Conservation (phyloP, 768 basidiomycete species). For the Leccinellum albellum region DNA sequence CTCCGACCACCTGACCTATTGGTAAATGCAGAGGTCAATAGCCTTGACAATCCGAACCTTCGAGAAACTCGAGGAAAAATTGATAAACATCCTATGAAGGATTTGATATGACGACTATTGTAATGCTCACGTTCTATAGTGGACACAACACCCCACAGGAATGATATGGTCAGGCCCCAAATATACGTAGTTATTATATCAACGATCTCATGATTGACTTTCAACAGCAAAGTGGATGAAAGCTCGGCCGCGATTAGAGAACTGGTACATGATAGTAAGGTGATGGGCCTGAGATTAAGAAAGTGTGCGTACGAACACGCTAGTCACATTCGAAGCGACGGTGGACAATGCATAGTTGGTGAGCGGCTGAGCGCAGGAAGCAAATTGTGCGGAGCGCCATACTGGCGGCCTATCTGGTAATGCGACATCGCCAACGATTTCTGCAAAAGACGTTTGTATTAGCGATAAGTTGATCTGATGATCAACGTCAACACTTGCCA, state of each 20-base stretch:
- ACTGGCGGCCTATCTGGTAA: slow-evolving; percentile 22
- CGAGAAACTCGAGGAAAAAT: slow-evolving; percentile 49
- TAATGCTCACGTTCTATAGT: slow-evolving; percentile 52
- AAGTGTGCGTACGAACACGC: slow-evolving; percentile 16
- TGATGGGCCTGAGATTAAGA: background rate
- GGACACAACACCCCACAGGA: slow-evolving; percentile 64
- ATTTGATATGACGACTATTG: background rate
- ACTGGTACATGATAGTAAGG: slow-evolving; percentile 13
- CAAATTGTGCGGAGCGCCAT: background rate
- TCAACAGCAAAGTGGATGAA: slow-evolving; percentile 57
- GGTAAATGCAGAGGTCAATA: slow-evolving; percentile 1
- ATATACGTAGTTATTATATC: background rate
- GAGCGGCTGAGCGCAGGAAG: background rate
- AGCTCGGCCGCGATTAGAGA: slow-evolving; percentile 59
- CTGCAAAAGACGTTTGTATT: slow-evolving; percentile 59
- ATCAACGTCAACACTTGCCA: background rate
- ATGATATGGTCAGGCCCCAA: slow-evolving; percentile 54
- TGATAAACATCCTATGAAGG: slow-evolving; percentile 32
- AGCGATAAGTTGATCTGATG: slow-evolving; percentile 42
- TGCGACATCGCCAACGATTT: slow-evolving; percentile 38
- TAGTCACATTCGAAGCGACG: slow-evolving; percentile 30
- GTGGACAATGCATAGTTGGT: slow-evolving; percentile 28
- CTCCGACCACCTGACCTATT: slow-evolving; percentile 41
- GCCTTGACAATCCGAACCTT: slow-evolving; percentile 40
- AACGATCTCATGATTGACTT: slow-evolving; percentile 24